Base-by-base conservation (phyloP, 768 basidiomycete species). In the Phaeotremella skinneri region DNA sequence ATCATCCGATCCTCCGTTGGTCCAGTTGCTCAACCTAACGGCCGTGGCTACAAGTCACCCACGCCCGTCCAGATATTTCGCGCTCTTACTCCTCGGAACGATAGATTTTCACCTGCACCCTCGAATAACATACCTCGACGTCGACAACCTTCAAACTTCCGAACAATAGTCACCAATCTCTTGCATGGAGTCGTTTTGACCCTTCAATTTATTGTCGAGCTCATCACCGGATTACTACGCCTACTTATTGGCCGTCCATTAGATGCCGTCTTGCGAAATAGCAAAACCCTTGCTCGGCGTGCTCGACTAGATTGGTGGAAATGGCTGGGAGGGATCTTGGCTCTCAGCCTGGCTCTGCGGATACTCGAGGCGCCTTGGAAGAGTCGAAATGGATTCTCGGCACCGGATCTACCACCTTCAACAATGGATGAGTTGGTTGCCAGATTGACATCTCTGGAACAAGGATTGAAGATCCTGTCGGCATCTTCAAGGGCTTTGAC, bases 381-480 rank as follows among this genome's bases (percentile, higher is more conserved):
- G 11, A 31, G n/a, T 16, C 31, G 26, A n/a, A 31, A 49, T 1
- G 39, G 21, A 3, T 59, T 63, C 32, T 49, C 30, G 34, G 62
- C 63, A 3, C 62, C 62, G 16, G 59, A 61, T 13, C n/a, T 58
- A 4, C 69, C 72, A 5, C 69, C 76, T 16, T 68, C 62, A 1
- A 55, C 69, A n/a, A 68, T 78, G 58, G 72, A 73, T 26, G 69
- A 75, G 49, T 67, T 78, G 4, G 59, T 76, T 17, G 52, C 62
- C 6, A 61, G 78, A 23, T 60, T 79, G 11, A 54, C 69, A 1
- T 45, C 58, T 11, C 61, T 79, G 26, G 78, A 79, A 42, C 47
- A 62, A 2, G 62, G 65, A 2, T 57, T 75, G 1, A 58, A 61
- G 5, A 41, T 64, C 7, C 59, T 74, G 2, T 71, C 76, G 3